Base-by-base conservation (phyloP, 345 rosid genomes). In the Odontarrhena argentea region DNA sequence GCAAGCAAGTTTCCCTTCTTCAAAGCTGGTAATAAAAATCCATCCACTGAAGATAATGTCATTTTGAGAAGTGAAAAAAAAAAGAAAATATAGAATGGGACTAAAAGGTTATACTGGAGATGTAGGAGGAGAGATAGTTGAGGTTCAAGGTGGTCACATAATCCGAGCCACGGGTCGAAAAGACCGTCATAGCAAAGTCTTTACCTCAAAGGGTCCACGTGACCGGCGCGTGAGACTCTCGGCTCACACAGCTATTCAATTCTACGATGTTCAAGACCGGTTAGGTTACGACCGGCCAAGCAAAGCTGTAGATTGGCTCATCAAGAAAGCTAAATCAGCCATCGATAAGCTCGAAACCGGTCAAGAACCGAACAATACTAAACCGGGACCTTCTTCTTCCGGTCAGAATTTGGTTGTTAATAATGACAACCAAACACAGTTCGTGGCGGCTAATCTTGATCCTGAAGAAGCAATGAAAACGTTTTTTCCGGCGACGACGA, bases 271-370 rank as follows among this genome's bases (percentile, higher is more conserved):
- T 63, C 92, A 90, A 80, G 97, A 84, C 81, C 79, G 97, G 71
- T 75, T 90, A 48, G 94, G 94, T 53, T 89, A 82, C 36, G 94
- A 89, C 79, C 75, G 94, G 36, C 96, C 96, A 22, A 87, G 97
- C 71, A 90, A 87, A 75, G 95, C 97, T 10, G 92, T 90, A 6
- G 97, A 90, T 45, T 90, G 97, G 97, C 88, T 90, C 50, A 90
- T 90, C 62, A 83, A 77, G 69, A 87, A 89, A 68, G 96, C 96
- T 0, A 87, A 85, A 68, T 54, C 89, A 2, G 77, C 93, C 32
- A 89, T 89, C 18, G 96, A 89, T 75, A 82, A 83, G 75, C 90
- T 90, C 26, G 80, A 83, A 18, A 77, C 73, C 80, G 55, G 71
- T 51, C 73, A 68, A 75, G 85, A 83, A 48, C 63, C 81, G 70